Base-by-base conservation (phyloP, 2,329 filamentous ascomycete species). In the Ophiostoma pallidulum region DNA sequence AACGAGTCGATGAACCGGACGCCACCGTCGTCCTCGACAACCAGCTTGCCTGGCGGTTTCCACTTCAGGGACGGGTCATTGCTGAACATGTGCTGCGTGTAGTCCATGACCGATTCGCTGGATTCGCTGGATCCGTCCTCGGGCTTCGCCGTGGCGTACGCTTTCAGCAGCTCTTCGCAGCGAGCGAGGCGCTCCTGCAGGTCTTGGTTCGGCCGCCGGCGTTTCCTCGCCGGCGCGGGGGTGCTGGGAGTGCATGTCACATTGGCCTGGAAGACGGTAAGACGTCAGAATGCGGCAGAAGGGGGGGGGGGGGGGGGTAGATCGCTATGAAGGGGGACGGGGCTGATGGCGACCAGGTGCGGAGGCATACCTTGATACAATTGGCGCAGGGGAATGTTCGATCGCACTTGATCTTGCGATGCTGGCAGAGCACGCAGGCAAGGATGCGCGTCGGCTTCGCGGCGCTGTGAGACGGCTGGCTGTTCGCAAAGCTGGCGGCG, bases 351-450 rank as follows among this genome's bases (percentile, higher is more conserved):
- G 20, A 33, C 12, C 20, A 4, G 35, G n/a, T n/a, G n/a, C n/a
- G 24, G 24, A 20, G 44, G 50, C 60, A 52, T 55, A 79, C 76
- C 70, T 79, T 80, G 58, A 74, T 62, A 54, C 76, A 80, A 55
- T 80, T 79, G 49, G 75, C 72, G 56, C 76, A 80, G 4, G 76
- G 77, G 35, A 72, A 76, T 36, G 70, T 71, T 51, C 76, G 70
- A 56, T 80, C 75, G 61, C 77, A 80, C 60, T 77, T 78, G 62
- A 79, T 79, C 63, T 80, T 80, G 56, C 77, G 71, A 57, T 75
- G 73, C 58, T 80, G 76, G 57, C 76, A 80, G 32, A 78, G 64
- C 18, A 76, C 72, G 54, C 75, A 77, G 18, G 73, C 73, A 49
- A 77, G 62, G 40, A 76, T 67, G 54, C 73, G 64, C 13, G 65